A percentile compares a stretch with the other conserved stretches of the same genome.
These are phyloP conservation scores for Betula pendula DNA, from an alignment of 306 rosid species.

Conservation along the genomic window DNA sequence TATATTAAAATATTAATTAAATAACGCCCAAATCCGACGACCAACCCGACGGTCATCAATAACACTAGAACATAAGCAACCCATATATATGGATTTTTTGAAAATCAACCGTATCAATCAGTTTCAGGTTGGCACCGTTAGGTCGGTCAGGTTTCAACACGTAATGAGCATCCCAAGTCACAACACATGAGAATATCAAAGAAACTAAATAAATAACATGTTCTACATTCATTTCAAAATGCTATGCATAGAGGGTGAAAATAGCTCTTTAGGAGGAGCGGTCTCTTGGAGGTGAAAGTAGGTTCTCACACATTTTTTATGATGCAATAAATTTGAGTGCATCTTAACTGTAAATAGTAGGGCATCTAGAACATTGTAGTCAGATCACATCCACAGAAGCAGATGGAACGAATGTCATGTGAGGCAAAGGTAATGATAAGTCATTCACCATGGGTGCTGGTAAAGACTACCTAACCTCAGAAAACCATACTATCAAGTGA, in stretches of 20 bases:
- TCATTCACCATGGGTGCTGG: not conserved
- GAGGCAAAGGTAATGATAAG: not conserved
- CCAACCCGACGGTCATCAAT: too few species aligned
- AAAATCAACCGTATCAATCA: too few species aligned
- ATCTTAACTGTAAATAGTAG: too few species aligned
- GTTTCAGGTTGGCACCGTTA: not conserved
- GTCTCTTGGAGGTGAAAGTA: too few species aligned
- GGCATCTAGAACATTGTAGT: not conserved
- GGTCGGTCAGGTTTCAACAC: not conserved
- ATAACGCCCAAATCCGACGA: too few species aligned
- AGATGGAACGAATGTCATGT: not conserved
- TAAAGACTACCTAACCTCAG: not conserved
- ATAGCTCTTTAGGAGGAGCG: too few species aligned
- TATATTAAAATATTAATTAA: too few species aligned
- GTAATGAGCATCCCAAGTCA: not conserved
- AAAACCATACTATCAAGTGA: not conserved
- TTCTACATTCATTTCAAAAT: not conserved
- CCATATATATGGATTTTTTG: too few species aligned
- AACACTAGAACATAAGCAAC: too few species aligned
- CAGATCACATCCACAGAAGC: not conserved
- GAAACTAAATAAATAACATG: not conserved
- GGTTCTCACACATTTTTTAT: too few species aligned
- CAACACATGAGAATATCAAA: not conserved
- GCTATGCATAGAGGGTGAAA: not conserved
- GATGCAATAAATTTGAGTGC: too few species aligned